Evolutionary conservation across 495 filamentous ascomycete genomes (phyloP), one percentile per base, ranked within the genome.

Genomic region (Daldinia childiae): DNA sequence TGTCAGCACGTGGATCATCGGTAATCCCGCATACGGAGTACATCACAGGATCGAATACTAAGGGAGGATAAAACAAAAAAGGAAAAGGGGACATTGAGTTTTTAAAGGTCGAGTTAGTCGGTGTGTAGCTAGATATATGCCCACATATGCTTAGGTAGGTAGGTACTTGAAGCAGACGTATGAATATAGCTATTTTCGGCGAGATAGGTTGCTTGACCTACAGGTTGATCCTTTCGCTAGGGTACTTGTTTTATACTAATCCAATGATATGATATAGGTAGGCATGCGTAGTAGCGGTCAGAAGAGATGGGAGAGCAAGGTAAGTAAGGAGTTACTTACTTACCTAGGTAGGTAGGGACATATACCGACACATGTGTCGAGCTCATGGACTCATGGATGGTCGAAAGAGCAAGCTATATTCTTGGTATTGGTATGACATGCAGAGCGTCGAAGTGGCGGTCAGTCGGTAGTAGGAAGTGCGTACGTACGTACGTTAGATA

Each of bases 391-490:
- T 15, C 9, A 21, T 15, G 30, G 54, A 30, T 15, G 30, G 54
- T 21, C 8, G 43, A 4, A 48, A 19, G 43, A 48, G 2, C 8
- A 24, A 21, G 17, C 26, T 54, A 54, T 54, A 24, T 48, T 17
- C 51, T 30, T 54, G 51, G 51, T 54, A 54, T 48, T 48, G 43
- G 17, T 12, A 48, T 48, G 43, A 24, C 43, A 12, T 48, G 43
- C 43, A 48, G 17, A 24, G 19, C 19, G 43, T 15, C 50, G 26
- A 54, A 54, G 27, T 29, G 30, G 50, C 50, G 50, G 50, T 54
- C 50, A 54, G 26, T 29, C 24, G 21, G 48, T 14, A 24, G 26
- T 14, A 15, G 48, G 26, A 52, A 17, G 41, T 45, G 8, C 32
- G 24, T 52, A 51, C 2, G 45, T 51, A 51, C 6, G 32, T 34